Evolutionary conservation across 2,329 filamentous ascomycete species (phyloP).

Genomic region (Nothomitra cinnamomea): DNA sequence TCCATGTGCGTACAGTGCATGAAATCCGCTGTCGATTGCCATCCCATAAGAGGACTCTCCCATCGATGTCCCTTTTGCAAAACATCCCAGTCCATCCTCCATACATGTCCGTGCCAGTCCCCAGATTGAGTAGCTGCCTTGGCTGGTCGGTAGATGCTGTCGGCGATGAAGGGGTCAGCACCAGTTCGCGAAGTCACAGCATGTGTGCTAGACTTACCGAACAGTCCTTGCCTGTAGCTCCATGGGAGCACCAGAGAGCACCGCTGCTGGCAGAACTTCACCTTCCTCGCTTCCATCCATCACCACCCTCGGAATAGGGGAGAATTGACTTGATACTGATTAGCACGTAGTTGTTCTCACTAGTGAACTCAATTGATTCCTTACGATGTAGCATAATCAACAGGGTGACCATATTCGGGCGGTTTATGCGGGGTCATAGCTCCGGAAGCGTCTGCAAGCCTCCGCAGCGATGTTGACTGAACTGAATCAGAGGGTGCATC

Average conservation of each 20-base stretch:
- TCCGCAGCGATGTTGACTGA: conserved; percentile 31
- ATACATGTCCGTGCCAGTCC: conserved; percentile 64
- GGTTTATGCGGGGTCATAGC: conserved; percentile 45
- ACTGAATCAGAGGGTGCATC: conserved; percentile 21
- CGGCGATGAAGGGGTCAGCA: conserved; percentile 3
- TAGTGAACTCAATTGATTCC: conserved; percentile 15
- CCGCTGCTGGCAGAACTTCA: conserved; percentile 59
- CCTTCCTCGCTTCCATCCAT: conserved; percentile 81
- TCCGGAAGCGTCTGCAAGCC: conserved; percentile 31
- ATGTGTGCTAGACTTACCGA: conserved; percentile 41
- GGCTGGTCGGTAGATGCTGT: conserved; percentile 74
- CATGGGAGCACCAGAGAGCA: conserved; percentile 79
- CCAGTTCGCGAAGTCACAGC: conserved; percentile 3
- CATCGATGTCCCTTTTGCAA: conserved; percentile 83
- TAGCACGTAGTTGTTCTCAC: background rate
- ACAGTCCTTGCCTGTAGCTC: conserved; percentile 90
- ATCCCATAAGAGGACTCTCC: conserved; percentile 98
- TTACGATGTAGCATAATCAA: conserved; percentile 86
- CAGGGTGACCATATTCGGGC: conserved; percentile 58
- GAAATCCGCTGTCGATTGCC: conserved; percentile 87
- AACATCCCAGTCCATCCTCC: conserved; percentile 98
- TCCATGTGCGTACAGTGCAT: conserved; percentile 88
- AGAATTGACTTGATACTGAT: conserved; percentile 45
- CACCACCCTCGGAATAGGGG: conserved; percentile 73
- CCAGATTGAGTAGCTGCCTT: conserved; percentile 97